phyloP scores from a whole-genome alignment of 148 eudicot species.

The Rhododendron mucronatum region DNA sequence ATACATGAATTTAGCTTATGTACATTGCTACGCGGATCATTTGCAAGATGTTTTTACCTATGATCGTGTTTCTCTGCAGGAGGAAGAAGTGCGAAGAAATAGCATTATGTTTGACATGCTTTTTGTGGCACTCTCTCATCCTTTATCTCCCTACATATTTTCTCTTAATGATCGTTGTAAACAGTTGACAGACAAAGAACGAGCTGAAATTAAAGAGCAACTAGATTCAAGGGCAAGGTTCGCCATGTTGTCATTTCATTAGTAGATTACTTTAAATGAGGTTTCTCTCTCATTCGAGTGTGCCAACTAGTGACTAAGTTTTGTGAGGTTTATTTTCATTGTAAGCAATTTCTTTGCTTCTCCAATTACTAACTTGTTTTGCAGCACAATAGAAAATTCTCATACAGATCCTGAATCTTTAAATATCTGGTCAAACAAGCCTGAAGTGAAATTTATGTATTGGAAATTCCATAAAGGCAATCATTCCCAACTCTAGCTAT shows the following conservation, averaged over 20 bases:
- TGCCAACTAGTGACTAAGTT: constrained; percentile 1
- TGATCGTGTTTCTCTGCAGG: constrained; percentile 32
- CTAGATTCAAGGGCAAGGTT: constrained; percentile 82
- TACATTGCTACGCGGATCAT: not conserved
- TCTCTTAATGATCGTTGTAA: constrained; percentile 86
- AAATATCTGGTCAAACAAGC: not conserved
- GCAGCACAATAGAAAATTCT: not conserved
- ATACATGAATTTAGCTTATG: not conserved
- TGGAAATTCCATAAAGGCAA: not conserved
- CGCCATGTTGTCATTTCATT: constrained; percentile 16
- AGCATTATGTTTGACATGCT: constrained; percentile 77
- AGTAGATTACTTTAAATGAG: not conserved
- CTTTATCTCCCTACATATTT: constrained; percentile 77
- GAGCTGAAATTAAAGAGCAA: constrained; percentile 47
- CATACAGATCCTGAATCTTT: not conserved
- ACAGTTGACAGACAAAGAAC: constrained; percentile 53
- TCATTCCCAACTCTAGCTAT: not conserved
- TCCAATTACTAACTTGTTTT: not conserved
- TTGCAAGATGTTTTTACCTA: not conserved
- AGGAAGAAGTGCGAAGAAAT: constrained; percentile 87
- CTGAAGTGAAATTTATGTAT: not conserved
- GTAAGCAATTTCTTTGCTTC: not conserved
- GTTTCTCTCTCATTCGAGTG: not conserved
- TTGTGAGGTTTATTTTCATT: constrained; percentile 7
- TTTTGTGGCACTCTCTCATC: constrained; percentile 73